phyloP scores from a whole-genome alignment of 1,284 basidiomycete species.

The Irpex sp. region DNA sequence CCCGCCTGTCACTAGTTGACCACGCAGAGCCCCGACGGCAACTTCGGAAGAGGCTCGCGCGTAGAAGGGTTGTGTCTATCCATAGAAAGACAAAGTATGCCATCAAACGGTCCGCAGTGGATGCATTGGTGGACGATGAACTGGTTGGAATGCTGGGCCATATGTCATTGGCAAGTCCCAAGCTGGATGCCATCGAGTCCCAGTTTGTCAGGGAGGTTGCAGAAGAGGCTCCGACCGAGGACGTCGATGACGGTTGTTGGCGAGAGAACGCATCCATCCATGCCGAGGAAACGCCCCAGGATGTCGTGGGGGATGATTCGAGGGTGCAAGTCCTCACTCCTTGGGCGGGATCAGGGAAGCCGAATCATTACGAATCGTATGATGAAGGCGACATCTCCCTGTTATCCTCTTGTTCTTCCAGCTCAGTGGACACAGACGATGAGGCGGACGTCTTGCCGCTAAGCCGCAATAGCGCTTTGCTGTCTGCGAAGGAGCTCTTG shows the following conservation, averaged over 20 bases:
- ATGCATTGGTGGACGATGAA: not conserved
- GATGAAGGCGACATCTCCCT: not conserved
- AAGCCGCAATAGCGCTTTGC: too few species aligned
- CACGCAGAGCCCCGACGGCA: not conserved
- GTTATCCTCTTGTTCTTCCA: not conserved
- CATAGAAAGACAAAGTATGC: too few species aligned
- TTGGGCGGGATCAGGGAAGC: too few species aligned
- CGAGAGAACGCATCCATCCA: not conserved
- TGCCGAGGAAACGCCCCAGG: too few species aligned
- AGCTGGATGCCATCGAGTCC: not conserved
- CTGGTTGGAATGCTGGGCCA: not conserved
- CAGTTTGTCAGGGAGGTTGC: not conserved
- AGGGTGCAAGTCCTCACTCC: too few species aligned
- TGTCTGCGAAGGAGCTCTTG: too few species aligned
- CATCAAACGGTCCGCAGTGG: not conserved
- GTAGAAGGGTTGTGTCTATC: too few species aligned
- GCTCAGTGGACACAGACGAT: not conserved
- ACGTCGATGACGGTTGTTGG: not conserved
- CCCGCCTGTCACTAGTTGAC: not conserved
- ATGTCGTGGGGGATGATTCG: too few species aligned
- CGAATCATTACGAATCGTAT: not conserved
- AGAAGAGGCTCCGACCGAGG: not conserved
- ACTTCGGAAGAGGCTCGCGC: not conserved
- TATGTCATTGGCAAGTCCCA: not conserved
- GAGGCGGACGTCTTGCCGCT: not conserved